phyloP scores from a whole-genome alignment of 768 basidiomycete species.

The Leucocoprinus sp. region DNA sequence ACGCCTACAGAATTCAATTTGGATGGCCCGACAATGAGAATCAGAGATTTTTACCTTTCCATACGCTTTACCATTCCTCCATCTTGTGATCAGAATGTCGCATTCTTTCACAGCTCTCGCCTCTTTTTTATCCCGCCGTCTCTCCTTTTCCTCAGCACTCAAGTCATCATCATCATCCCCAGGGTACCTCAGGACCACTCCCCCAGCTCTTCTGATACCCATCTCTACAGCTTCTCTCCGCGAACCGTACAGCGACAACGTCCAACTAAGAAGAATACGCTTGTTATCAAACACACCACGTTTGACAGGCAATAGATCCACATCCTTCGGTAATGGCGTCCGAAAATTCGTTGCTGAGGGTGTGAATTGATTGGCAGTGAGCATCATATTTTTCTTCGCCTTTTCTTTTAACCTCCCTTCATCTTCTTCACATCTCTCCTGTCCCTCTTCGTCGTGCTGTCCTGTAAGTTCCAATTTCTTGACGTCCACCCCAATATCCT shows the following conservation, averaged over 20 bases:
- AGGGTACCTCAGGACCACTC: constrained; percentile 20
- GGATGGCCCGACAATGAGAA: constrained; percentile 1
- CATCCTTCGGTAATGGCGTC: constrained; percentile 1
- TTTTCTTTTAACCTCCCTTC: constrained; percentile 17
- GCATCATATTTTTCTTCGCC: constrained; percentile 16
- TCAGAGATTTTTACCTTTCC: constrained; percentile 41
- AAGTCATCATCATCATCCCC: constrained; percentile 20
- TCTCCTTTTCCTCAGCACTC: constrained; percentile 14
- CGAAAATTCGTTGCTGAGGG: constrained; percentile 14
- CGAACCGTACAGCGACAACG: constrained; percentile 43
- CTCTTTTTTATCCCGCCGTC: constrained; percentile 23
- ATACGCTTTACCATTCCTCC: constrained; percentile 62
- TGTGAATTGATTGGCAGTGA: constrained; percentile 22
- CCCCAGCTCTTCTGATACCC: constrained; percentile 53
- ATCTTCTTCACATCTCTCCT: constrained; percentile 15
- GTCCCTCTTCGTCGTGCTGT: too few relatives aligned
- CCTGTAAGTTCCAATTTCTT: not conserved
- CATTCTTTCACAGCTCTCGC: constrained; percentile 36
- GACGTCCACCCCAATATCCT: constrained; percentile 16
- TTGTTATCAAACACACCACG: constrained; percentile 46
- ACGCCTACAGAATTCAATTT: constrained; percentile 39
- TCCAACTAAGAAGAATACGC: constrained; percentile 52
- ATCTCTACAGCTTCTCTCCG: constrained; percentile 48
- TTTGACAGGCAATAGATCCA: constrained; percentile 1
- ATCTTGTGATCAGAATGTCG: constrained; percentile 72